Evolutionary conservation across 306 rosid species (phyloP), one percentile per base, ranked within the genome.

Genomic region (Quercus robur): DNA sequence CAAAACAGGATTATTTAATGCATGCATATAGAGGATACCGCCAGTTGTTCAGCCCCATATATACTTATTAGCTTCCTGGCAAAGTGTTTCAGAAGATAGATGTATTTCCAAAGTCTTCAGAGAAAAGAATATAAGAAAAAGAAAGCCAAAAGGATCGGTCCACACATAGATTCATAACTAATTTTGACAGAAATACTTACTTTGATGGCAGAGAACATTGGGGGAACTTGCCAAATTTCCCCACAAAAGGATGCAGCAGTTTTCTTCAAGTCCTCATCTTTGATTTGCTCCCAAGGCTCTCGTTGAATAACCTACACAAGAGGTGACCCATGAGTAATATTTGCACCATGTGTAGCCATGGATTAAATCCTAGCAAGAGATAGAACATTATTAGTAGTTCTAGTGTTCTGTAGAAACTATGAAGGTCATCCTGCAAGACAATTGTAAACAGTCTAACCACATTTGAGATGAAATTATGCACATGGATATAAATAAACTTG

Each of bases 161-260:
- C 69, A 31, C 77, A 56, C 5, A n/a, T 15, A 35, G 44, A 26
- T 17, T 13, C 73, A 49, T 61, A 21, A 74, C 9, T 6, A 61
- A 72, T 44, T 71, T 78, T 56, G 58, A 56, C 18, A 58, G 73
- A 26, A 77, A 26, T 55, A 74, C 94, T 90, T 88, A 95, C 99
- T 87, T 95, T 95, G 78, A 95, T 91, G 80, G 99, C 99, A 72
- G 99, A 95, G 84, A 95, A 95, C 97, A 95, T 95, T 23, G 99
- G 99, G 78, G 99, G 99, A 67, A 95, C 97, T 89, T 95, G 99
- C 99, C 97, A 95, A 78, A 90, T 93, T 91, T 95, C 97, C 77
- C 99, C 99, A 72, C 85, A 77, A 83, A 94, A 95, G 75, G 97
- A 84, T 14, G 87, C 77, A 69, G 88, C 95, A 78, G 77, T 86